Evolutionary conservation across 2,329 filamentous ascomycete species (phyloP).

Genomic region (Aspergillus quadrilineatus): DNA sequence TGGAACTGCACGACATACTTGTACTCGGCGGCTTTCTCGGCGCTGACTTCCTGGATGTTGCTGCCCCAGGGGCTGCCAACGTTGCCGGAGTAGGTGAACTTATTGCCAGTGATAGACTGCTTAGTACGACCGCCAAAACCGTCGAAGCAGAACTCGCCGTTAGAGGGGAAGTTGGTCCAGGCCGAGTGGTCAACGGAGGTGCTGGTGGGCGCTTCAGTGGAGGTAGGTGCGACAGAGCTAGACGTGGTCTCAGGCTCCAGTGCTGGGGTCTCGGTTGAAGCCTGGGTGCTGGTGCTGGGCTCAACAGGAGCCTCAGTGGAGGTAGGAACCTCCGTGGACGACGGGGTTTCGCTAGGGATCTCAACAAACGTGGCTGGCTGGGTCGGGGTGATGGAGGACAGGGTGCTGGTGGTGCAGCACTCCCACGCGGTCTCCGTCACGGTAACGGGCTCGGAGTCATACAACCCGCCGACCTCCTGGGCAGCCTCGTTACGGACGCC

Average conservation of each 20-base stretch:
- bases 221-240: slow-evolving; percentile 5
- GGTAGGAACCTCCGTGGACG: background rate
- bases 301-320: slow-evolving; percentile 8
- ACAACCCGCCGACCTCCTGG: slow-evolving; percentile 11
- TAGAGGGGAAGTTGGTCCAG: slow-evolving; percentile 26
- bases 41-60: slow-evolving; percentile 40
- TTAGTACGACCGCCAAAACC: slow-evolving; percentile 35
- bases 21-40: slow-evolving; percentile 31
- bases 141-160: slow-evolving; percentile 20
- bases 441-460: slow-evolving; percentile 23
- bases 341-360: background rate
- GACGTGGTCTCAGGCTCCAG: slow-evolving; percentile 2
- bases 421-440: slow-evolving; percentile 14
- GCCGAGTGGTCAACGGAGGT: slow-evolving; percentile 9
- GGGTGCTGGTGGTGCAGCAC: slow-evolving; percentile 7
- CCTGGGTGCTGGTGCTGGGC: slow-evolving; percentile 4
- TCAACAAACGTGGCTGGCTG: background rate
- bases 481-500: slow-evolving; percentile 16
- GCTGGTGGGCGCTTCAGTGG: slow-evolving; percentile 5
- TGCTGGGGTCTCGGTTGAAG: slow-evolving; percentile 7
- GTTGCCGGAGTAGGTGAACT: slow-evolving; percentile 35
- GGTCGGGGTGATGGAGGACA: background rate
- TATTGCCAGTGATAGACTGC: slow-evolving; percentile 18
- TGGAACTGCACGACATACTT: slow-evolving; percentile 39
- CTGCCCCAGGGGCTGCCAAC: slow-evolving; percentile 41